A percentile compares a stretch with the other conserved stretches of the same genome.
These are phyloP conservation scores for Mycena rosella DNA, from an alignment of 768 basidiomycete species.

Conservation along the genomic window DNA sequence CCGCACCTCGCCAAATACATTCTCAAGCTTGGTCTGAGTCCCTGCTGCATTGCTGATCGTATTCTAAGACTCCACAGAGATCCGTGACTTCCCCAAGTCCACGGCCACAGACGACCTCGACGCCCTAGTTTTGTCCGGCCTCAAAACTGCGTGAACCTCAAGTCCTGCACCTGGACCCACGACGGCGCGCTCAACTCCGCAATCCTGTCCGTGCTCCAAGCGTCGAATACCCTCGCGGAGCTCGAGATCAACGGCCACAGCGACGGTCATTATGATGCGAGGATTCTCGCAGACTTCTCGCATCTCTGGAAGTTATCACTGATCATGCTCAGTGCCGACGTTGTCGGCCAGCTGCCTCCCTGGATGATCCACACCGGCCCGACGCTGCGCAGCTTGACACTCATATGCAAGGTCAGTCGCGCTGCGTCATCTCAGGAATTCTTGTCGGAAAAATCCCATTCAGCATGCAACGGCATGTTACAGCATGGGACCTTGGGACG, in stretches of 20 bases:
- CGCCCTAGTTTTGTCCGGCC: slow-evolving; percentile 58
- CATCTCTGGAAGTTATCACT: slow-evolving; percentile 68
- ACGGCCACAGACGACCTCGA: slow-evolving; percentile 49
- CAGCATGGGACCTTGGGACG: too few relatives aligned
- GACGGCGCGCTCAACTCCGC: slow-evolving; percentile 77
- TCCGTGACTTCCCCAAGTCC: slow-evolving; percentile 80
- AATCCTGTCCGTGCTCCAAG: slow-evolving; percentile 66
- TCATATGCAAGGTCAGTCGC: slow-evolving; percentile 75
- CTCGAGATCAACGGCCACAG: slow-evolving; percentile 81
- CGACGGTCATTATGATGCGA: slow-evolving; percentile 67
- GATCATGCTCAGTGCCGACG: slow-evolving; percentile 78
- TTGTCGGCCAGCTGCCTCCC: slow-evolving; percentile 60
- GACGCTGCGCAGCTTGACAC: slow-evolving; percentile 67
- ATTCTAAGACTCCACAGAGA: slow-evolving; percentile 56
- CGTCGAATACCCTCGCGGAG: slow-evolving; percentile 58
- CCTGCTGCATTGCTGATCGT: slow-evolving; percentile 5
- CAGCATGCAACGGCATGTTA: too few relatives aligned
- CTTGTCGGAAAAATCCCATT: too few relatives aligned
- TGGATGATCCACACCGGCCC: slow-evolving; percentile 64
- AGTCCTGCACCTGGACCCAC: slow-evolving; percentile 82
- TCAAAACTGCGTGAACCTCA: slow-evolving; percentile 74
- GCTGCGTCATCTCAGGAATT: slow-evolving; percentile 7
- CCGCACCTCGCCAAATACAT: slow-evolving; percentile 72
- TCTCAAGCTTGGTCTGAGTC: slow-evolving; percentile 65
- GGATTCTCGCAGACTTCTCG: slow-evolving; percentile 62